Evolutionary conservation across 1,284 basidiomycete species (phyloP), one percentile per base, ranked within the genome.

Genomic region (Microbotryum violaceum): DNA sequence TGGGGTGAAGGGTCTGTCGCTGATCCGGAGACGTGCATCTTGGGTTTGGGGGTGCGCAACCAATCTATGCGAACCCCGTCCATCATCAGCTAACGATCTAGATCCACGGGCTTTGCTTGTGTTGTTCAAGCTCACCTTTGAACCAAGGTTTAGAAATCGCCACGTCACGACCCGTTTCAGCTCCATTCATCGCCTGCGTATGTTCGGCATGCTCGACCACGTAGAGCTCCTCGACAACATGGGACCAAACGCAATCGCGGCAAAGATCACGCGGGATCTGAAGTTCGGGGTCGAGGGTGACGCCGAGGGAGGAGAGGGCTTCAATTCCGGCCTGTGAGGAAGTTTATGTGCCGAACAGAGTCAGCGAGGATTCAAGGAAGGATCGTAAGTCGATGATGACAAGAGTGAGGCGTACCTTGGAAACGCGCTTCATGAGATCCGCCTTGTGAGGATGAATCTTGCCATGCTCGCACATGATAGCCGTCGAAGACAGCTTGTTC

Each of bases 131-230:
- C 65, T 59, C 66, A 86, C 88, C 87, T 80, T 81, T 85, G 5
- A 87, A 72, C 88, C 88, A 90, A 14, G 75, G 72, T 70, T 85
- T 87, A 2, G 88, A 89, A 70, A 89, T 82, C n/a, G 46, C 52
- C 23, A 58, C 56, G 14, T 18, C 37, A 7, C 14, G 44, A 8
- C 18, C 45, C 50, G 60, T 65, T 21, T 60, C 54, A n/a, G 57
- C 58, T 6, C 25, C 52, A 3, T 52, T 50, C 27, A 59, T 57
- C 20, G 51, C 58, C 14, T 79, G 78, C 6, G 79, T 76, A 52
- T 79, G 70, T 57, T 76, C 78, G 33, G 84, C 83, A 74, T 89
- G 88, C 66, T 84, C 78, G 12, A 80, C 75, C 62, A 81, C 79
- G 74, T 89, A 89, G 27, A 85, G 73, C 62, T 79, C 81, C 70